Conservation (phyloP, 345 rosid genomes). For the Eucalyptus regnans region DNA sequence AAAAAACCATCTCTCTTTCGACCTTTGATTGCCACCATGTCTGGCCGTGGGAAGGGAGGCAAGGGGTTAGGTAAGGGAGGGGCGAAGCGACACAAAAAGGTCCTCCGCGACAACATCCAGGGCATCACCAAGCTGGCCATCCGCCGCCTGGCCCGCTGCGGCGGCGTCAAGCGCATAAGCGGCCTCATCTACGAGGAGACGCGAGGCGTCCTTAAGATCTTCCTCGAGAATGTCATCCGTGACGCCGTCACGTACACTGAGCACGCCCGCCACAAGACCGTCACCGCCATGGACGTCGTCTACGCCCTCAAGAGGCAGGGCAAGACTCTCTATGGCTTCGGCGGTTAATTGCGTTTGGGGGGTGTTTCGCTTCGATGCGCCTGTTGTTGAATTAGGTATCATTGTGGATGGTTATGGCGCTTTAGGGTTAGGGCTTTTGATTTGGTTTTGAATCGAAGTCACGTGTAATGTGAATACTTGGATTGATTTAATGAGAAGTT, state of each 20-base stretch:
- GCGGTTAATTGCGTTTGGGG: not conserved
- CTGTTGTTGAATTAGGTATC: not conserved
- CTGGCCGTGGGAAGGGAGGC: slow-evolving; percentile 15
- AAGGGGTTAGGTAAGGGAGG: slow-evolving; percentile 12
- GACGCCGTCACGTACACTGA: slow-evolving; percentile 4
- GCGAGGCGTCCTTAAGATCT: slow-evolving; percentile 1
- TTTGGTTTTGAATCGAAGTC: not conserved
- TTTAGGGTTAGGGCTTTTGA: not conserved
- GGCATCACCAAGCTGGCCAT: slow-evolving; percentile 11
- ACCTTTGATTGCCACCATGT: not conserved
- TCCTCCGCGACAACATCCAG: slow-evolving; percentile 22
- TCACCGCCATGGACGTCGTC: slow-evolving; percentile 5
- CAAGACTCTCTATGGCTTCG: slow-evolving; percentile 1
- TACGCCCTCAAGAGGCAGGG: slow-evolving; percentile 9
- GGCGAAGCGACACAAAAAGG: slow-evolving; percentile 15
- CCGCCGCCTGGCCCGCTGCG: slow-evolving; percentile 8
- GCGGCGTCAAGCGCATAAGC: slow-evolving; percentile 17
- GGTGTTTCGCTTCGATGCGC: not conserved
- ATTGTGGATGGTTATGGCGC: not conserved
- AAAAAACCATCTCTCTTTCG: not conserved
- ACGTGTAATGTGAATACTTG: not conserved
- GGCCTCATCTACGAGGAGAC: slow-evolving; percentile 15
- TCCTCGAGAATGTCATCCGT: slow-evolving; percentile 5
- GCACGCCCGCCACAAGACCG: slow-evolving; percentile 3
- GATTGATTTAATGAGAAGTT: not conserved